Evolutionary conservation across 2,329 filamentous ascomycete species (phyloP).

Genomic region (Blumeria hordei): DNA sequence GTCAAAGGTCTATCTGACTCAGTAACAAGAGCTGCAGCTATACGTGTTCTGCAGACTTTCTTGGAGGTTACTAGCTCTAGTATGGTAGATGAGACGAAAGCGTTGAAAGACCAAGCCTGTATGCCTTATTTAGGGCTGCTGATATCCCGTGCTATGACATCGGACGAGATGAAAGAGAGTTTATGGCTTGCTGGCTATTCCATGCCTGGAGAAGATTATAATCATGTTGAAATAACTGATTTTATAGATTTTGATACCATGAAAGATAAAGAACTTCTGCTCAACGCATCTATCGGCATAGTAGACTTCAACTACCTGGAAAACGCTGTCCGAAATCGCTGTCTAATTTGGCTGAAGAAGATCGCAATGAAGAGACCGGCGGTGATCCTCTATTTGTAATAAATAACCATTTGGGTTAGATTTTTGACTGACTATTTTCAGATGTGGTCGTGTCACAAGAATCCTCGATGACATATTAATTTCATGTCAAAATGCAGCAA

Average conservation of each 20-base stretch:
- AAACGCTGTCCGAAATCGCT: slow-evolving; percentile 33
- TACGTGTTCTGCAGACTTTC: slow-evolving; percentile 37
- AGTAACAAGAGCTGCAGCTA: slow-evolving; percentile 30
- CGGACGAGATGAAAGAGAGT: slow-evolving; percentile 36
- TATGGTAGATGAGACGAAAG: slow-evolving; percentile 7
- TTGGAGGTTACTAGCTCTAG: slow-evolving; percentile 24
- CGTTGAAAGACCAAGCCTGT: slow-evolving; percentile 13
- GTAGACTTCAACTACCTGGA: slow-evolving; percentile 43
- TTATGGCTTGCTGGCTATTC: slow-evolving; percentile 35
- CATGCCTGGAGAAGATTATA: slow-evolving; percentile 19
- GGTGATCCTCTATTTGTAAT: slow-evolving; percentile 34
- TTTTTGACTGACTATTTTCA: slow-evolving; percentile 11
- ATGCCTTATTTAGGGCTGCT: slow-evolving; percentile 35
- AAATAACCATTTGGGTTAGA: slow-evolving; percentile 2
- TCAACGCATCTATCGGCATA: slow-evolving; percentile 37
- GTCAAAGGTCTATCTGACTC: slow-evolving; percentile 39
- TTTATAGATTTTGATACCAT: slow-evolving; percentile 22
- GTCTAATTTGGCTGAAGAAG: slow-evolving; percentile 32
- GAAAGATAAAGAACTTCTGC: slow-evolving; percentile 34
- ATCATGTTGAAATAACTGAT: slow-evolving; percentile 18
- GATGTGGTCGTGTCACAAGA: slow-evolving; percentile 29
- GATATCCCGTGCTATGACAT: slow-evolving; percentile 27
- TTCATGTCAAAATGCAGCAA: slow-evolving; percentile 35
- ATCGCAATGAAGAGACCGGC: slow-evolving; percentile 28
- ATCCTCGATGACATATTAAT: slow-evolving; percentile 34